These are phyloP conservation scores for Leishmania aethiopica DNA, from an alignment of 208 protist genomes.

Conservation along the genomic window DNA sequence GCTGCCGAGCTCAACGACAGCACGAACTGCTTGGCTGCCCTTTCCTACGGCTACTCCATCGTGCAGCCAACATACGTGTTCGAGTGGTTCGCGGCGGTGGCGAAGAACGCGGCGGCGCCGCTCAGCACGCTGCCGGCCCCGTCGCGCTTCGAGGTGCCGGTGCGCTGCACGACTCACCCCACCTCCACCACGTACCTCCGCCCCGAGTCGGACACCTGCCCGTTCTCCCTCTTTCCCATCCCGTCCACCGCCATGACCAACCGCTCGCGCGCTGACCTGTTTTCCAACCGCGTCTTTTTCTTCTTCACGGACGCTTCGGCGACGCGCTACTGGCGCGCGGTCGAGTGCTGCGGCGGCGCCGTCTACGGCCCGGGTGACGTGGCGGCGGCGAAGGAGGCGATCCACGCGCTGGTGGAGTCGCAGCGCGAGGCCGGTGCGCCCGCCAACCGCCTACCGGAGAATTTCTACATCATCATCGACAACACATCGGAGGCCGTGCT, in stretches of 20 bases:
- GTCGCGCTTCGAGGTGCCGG: conserved; percentile 57
- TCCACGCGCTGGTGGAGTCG: conserved; percentile 28
- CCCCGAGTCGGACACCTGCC: conserved; percentile 69
- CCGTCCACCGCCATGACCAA: conserved; percentile 47
- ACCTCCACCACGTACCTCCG: conserved; percentile 55
- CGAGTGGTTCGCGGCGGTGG: conserved; percentile 78
- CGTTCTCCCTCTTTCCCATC: conserved; percentile 80
- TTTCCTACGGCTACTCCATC: conserved; percentile 73
- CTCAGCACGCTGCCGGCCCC: conserved; percentile 74
- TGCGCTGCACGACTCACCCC: conserved; percentile 41
- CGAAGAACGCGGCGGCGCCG: conserved; percentile 51
- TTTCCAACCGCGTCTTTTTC: conserved; percentile 49
- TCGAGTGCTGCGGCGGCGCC: conserved; percentile 41
- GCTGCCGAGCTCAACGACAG: conserved; percentile 62
- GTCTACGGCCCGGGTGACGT: conserved; percentile 34
- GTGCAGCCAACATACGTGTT: conserved; percentile 76
- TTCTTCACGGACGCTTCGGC: conserved; percentile 53
- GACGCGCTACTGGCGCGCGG: conserved; percentile 40
- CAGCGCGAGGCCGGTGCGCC: conserved; percentile 16
- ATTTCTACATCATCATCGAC: conserved; percentile 70
- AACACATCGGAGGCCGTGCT: conserved; percentile 40
- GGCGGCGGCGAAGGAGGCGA: conserved; percentile 29
- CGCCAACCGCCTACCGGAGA: conserved; percentile 15
- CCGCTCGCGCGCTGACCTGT: conserved; percentile 49
- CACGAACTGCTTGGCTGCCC: conserved; percentile 51